Conservation (phyloP, 441 rosid species). For the Pelargonium fulgidum region DNA sequence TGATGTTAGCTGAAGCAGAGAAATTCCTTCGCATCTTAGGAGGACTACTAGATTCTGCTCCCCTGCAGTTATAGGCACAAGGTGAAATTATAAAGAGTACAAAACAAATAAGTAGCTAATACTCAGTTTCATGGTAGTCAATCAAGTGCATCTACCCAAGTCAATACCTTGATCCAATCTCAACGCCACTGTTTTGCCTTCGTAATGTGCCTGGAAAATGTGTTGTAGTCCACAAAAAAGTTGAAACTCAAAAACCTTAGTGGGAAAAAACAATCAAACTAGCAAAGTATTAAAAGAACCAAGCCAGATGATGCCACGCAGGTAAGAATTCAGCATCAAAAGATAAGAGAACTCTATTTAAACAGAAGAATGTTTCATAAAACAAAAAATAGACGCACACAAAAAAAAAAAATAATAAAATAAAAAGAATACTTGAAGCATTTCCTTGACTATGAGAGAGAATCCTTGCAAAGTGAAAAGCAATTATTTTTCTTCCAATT, state of each 20-base stretch:
- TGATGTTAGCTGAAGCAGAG: constrained; percentile 61
- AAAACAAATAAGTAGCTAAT: background rate
- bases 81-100: background rate
- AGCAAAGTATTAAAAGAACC: constrained; percentile 4
- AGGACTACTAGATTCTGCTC: constrained; percentile 37
- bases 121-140: background rate
- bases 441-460: background rate
- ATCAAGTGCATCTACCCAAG: background rate
- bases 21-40: constrained; percentile 59
- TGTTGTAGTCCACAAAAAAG: background rate
- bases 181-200: constrained; percentile 39
- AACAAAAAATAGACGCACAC: background rate
- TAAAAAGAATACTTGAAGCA: background rate
- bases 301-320: background rate
- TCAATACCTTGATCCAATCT: constrained; percentile 52
- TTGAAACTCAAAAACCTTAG: background rate
- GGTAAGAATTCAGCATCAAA: no score
- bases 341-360: background rate
- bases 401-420: no score
- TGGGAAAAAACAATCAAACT: background rate
- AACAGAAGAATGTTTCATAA: background rate
- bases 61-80: constrained; percentile 30
- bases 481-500: constrained; percentile 7
- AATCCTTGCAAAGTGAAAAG: background rate
- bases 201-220: no score